Percentiles rank a stretch among this genome's conserved stretches.
phyloP scores from a whole-genome alignment of 345 rosid genomes.

The Trapa bicornis region DNA sequence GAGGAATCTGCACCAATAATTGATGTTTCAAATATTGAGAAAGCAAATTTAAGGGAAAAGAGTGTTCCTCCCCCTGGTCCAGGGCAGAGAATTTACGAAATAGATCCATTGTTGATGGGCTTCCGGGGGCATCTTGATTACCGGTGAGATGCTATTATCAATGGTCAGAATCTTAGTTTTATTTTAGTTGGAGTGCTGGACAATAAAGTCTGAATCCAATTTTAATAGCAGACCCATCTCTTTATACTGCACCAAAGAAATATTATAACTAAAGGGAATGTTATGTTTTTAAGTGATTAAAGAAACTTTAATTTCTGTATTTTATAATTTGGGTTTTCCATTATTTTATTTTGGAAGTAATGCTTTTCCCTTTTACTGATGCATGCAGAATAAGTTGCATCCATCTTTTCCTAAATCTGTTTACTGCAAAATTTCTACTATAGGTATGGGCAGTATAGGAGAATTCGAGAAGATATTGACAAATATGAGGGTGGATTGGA shows the following conservation, averaged over 20 bases:
- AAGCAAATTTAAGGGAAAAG: slow-evolving; percentile 25
- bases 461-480: slow-evolving; percentile 57
- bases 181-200: neutral
- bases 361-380: neutral
- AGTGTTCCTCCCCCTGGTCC: slow-evolving; percentile 59
- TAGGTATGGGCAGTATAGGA: slow-evolving; percentile 62
- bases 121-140: slow-evolving; percentile 67
- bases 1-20: slow-evolving; percentile 18
- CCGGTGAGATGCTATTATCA: slow-evolving; percentile 31
- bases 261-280: neutral
- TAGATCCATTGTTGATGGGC: slow-evolving; percentile 58
- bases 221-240: neutral
- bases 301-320: neutral
- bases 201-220: neutral
- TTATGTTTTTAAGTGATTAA: neutral
- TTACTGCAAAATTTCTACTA: slow-evolving; percentile 6
- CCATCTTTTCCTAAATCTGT: neutral
- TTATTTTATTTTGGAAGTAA: neutral
- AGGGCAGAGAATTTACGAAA: slow-evolving; percentile 71
- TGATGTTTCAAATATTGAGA: slow-evolving; percentile 18
- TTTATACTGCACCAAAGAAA: neutral
- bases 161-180: neutral
- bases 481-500: slow-evolving; percentile 82
- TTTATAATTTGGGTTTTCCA: neutral
- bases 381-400: slow-evolving; percentile 1